A percentile compares a stretch with the other conserved stretches of the same genome.
phyloP scores from a whole-genome alignment of 176 grass and related monocot species.

The Musa troglodytarum region DNA sequence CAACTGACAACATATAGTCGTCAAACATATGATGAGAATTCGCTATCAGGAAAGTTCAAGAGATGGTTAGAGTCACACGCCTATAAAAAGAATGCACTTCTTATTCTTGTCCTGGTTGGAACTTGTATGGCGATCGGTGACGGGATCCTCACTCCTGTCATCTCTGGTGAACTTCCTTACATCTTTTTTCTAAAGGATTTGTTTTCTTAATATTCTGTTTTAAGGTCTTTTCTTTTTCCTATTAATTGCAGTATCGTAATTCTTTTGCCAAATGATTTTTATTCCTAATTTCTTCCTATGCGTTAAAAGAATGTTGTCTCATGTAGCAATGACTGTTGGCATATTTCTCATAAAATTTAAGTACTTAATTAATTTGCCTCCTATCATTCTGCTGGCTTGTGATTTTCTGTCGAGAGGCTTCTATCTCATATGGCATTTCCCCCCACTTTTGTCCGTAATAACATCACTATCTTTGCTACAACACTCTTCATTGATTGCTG shows the following conservation, averaged over 20 bases:
- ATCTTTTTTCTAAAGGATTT: background rate
- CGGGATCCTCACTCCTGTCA: slow-evolving; percentile 73
- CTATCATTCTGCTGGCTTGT: background rate
- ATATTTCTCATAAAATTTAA: background rate
- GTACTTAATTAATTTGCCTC: background rate
- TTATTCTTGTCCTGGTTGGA: slow-evolving; percentile 70
- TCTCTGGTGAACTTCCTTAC: slow-evolving; percentile 47
- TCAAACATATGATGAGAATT: slow-evolving; percentile 80
- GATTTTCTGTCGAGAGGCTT: background rate
- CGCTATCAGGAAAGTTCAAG: slow-evolving; percentile 68
- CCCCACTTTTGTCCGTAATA: background rate
- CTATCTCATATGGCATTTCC: background rate
- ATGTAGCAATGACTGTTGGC: background rate
- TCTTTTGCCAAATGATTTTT: background rate
- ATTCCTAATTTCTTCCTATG: background rate
- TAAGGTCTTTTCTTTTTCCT: background rate
- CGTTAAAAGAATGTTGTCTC: background rate
- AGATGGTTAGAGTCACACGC: slow-evolving; percentile 55
- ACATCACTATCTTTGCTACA: background rate
- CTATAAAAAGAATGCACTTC: slow-evolving; percentile 60
- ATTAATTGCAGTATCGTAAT: background rate
- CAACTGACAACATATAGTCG: slow-evolving; percentile 74
- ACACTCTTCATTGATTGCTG: background rate
- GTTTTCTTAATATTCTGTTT: slow-evolving; percentile 18
- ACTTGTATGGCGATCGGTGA: slow-evolving; percentile 82